These are phyloP conservation scores for Zygoascus flipseniorum DNA, from an alignment of 805 yeast genomes.

Conservation along the genomic window DNA sequence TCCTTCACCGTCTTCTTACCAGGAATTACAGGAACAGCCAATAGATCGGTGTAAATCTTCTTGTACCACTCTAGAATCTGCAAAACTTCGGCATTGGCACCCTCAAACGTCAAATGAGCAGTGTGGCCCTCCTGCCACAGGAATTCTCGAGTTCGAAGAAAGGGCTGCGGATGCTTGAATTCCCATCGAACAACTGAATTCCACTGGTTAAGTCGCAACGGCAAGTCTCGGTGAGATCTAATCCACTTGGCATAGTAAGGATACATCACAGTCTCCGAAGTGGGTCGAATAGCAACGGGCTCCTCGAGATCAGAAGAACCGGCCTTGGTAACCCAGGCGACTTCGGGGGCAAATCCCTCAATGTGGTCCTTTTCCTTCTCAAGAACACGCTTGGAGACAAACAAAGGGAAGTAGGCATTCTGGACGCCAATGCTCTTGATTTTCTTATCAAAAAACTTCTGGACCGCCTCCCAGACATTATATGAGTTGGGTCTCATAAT, in stretches of 20 bases:
- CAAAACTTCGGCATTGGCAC: slow-evolving; percentile 74
- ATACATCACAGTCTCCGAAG: slow-evolving; percentile 99
- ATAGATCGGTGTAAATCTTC: slow-evolving; percentile 75
- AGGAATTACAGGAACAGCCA: slow-evolving; percentile 95
- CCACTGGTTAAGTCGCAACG: slow-evolving; percentile 96
- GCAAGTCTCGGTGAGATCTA: slow-evolving; percentile 96
- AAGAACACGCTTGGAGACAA: slow-evolving; percentile 83
- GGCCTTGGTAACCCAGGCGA: slow-evolving; percentile 98
- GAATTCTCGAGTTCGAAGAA: slow-evolving; percentile 96
- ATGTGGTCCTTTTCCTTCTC: slow-evolving; percentile 98
- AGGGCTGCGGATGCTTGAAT: slow-evolving; percentile 99
- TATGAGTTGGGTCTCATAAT: slow-evolving; percentile 95
- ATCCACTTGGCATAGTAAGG: slow-evolving; percentile 99
- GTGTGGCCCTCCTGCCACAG: slow-evolving; percentile 99
- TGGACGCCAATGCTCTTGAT: slow-evolving; percentile 87
- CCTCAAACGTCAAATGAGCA: slow-evolving; percentile 79
- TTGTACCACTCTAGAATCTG: slow-evolving; percentile 83
- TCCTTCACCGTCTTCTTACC: slow-evolving; percentile 96
- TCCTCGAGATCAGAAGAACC: slow-evolving; percentile 92
- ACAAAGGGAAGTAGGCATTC: slow-evolving; percentile 98
- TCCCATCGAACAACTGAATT: slow-evolving; percentile 99
- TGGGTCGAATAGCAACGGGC: slow-evolving; percentile 98
- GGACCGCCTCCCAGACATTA: slow-evolving; percentile 90
- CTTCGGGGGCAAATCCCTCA: slow-evolving; percentile 99
- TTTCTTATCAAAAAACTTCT: slow-evolving; percentile 68